Evolutionary conservation across 23 red algal genomes (phyloP), one percentile per base, ranked within the genome.

Genomic region (Gracilaria domingensis): DNA sequence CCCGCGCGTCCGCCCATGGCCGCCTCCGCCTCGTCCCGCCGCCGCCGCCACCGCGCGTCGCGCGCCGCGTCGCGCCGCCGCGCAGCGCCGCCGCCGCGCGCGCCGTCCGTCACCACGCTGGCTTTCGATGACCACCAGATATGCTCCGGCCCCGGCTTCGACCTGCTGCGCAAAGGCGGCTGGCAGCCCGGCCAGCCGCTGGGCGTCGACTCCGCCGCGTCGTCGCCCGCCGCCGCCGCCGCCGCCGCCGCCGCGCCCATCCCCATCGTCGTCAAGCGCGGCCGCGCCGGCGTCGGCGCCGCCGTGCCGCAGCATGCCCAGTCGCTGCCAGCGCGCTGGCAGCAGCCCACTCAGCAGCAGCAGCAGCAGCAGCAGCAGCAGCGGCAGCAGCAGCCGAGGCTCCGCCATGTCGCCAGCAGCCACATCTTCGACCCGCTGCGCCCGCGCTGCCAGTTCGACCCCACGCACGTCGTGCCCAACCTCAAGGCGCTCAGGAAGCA

Each of bases 351-450:
- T n/a, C n/a, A n/a, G n/a, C n/a, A n/a, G n/a, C n/a, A n/a, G n/a
- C n/a, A n/a, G n/a, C n/a, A n/a, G n/a, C n/a, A n/a, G n/a, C n/a
- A n/a, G n/a, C n/a, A n/a, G n/a, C n/a, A n/a, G n/a, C n/a, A n/a
- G n/a, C n/a, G n/a, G n/a, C n/a, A n/a, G n/a, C n/a, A n/a, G n/a
- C n/a, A n/a, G n/a, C n/a, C n/a, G n/a, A n/a, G n/a, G n/a, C n/a
- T n/a, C n/a, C n/a, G n/a, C n/a, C n/a, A n/a, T n/a, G n/a, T n/a
- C 34, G 83, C 48, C 4, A 87, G 29, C 40, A 70, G 18, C 24
- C 21, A 88, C n/a, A 75, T 90, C 55, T 90, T 80, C 47, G 87
- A 90, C 73, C 87, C 87, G 49, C 57, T 90, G 37, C 71, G 87
- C 3, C 87, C 87, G 53, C 25, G 87, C 9, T 90, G 87, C 20